Percentiles rank a stretch among this genome's conserved stretches.
These are phyloP conservation scores for Xylona heveae DNA, from an alignment of 495 filamentous ascomycete genomes.

Conservation along the genomic window DNA sequence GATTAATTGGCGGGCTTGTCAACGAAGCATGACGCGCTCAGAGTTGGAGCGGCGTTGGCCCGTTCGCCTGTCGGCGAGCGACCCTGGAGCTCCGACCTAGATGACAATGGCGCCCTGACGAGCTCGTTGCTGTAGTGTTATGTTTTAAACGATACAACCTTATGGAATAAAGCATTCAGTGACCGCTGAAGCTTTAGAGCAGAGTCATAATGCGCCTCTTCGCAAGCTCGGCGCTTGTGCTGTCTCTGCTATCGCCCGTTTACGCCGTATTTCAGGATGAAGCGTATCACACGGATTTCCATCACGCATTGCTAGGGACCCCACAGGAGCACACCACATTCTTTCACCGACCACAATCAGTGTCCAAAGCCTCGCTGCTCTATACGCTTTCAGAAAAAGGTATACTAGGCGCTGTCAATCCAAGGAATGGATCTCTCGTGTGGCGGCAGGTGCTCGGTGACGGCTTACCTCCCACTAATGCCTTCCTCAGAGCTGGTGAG, in stretches of 20 bases:
- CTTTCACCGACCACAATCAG: slow-evolving; percentile 69
- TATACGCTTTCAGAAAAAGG: slow-evolving; percentile 74
- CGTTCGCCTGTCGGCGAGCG: too few relatives aligned
- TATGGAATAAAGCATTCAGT: too few relatives aligned
- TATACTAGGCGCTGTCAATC: slow-evolving; percentile 74
- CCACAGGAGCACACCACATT: slow-evolving; percentile 71
- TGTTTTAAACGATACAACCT: too few relatives aligned
- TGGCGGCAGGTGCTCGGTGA: slow-evolving; percentile 60
- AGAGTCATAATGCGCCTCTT: slow-evolving; percentile 26
- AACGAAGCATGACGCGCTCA: too few relatives aligned
- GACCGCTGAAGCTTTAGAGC: too few relatives aligned
- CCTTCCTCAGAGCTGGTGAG: slow-evolving; percentile 49
- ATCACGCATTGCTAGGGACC: slow-evolving; percentile 67
- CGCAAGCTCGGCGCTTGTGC: slow-evolving; percentile 20
- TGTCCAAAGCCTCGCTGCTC: slow-evolving; percentile 70
- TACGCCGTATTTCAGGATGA: slow-evolving; percentile 73
- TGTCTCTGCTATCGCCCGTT: slow-evolving; percentile 19
- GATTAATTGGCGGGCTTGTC: too few relatives aligned
- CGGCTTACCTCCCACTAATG: slow-evolving; percentile 9
- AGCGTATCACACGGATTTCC: slow-evolving; percentile 81
- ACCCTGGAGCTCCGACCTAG: too few relatives aligned
- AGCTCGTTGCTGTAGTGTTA: too few relatives aligned
- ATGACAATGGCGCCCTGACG: too few relatives aligned
- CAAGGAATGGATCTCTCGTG: slow-evolving; percentile 58
- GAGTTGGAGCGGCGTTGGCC: too few relatives aligned